Conservation (phyloP, 2,329 filamentous ascomycete species). For the Scolecobasidium constrictum region DNA sequence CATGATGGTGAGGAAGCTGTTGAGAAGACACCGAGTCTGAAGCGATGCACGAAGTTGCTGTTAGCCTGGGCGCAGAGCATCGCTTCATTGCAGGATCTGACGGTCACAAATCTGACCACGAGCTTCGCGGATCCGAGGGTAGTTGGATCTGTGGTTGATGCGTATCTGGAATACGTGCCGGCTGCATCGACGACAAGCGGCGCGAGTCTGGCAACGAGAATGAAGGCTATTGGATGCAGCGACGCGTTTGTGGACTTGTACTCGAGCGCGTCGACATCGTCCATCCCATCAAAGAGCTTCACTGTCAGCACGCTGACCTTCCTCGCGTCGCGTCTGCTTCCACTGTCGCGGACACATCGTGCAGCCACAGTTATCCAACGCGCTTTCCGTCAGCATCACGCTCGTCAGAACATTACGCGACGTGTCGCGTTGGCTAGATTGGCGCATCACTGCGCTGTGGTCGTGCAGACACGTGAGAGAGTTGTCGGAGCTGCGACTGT, state of each 20-base stretch:
- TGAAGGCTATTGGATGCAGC: slow-evolving; percentile 31
- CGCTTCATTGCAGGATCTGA: slow-evolving; percentile 33
- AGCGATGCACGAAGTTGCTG: slow-evolving; percentile 33
- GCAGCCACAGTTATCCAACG: slow-evolving; percentile 44
- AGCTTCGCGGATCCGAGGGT: slow-evolving; percentile 45
- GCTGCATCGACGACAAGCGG: slow-evolving; percentile 8
- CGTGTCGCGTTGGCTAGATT: slow-evolving; percentile 29
- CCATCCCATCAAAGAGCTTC: slow-evolving; percentile 42
- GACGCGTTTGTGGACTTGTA: slow-evolving; percentile 25
- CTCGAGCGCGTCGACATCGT: slow-evolving; percentile 13
- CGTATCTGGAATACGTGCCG: slow-evolving; percentile 39
- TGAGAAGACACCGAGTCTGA: slow-evolving; percentile 16
- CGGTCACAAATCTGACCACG: slow-evolving; percentile 45
- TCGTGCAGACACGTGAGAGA: slow-evolving; percentile 33
- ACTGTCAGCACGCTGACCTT: slow-evolving; percentile 47
- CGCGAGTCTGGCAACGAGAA: slow-evolving; percentile 22
- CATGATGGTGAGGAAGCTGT: slow-evolving; percentile 16
- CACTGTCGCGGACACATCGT: slow-evolving; percentile 35
- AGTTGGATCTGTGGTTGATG: slow-evolving; percentile 45
- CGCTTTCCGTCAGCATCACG: slow-evolving; percentile 33
- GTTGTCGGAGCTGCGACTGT: slow-evolving; percentile 30
- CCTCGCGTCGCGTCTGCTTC: slow-evolving; percentile 47
- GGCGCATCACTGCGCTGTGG: slow-evolving; percentile 34
- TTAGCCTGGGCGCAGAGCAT: slow-evolving; percentile 45
- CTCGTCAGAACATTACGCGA: slow-evolving; percentile 19